Percentiles rank a stretch among this genome's conserved stretches.
phyloP scores from a whole-genome alignment of 192 early-diverging fungal species.

The Entomortierella beljakovae region DNA sequence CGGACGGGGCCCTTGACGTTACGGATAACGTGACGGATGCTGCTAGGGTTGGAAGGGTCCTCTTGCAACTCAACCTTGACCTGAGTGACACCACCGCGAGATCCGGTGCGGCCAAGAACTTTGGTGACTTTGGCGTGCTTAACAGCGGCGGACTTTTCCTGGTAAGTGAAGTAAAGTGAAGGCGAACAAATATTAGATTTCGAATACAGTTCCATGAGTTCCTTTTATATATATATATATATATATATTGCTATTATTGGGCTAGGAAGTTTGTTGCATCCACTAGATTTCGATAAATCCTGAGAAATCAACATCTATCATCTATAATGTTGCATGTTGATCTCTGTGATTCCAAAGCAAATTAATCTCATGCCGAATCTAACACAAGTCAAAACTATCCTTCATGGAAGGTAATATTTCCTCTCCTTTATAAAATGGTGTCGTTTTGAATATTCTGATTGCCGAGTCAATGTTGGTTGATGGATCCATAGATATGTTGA shows the following conservation, averaged over 20 bases:
- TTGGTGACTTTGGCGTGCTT: conserved; percentile 97
- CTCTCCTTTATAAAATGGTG: too few species aligned
- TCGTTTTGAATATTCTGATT: neutral
- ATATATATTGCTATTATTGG: neutral
- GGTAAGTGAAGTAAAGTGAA: neutral
- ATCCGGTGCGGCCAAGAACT: conserved; percentile 99
- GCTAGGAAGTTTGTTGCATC: neutral
- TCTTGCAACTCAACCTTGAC: conserved; percentile 99
- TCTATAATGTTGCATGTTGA: neutral
- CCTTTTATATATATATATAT: neutral
- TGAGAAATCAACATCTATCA: neutral
- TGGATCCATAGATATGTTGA: conserved; percentile 16
- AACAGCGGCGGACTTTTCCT: conserved; percentile 59
- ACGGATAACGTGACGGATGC: conserved; percentile 94
- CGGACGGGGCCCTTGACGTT: conserved; percentile 99
- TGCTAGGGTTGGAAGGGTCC: conserved; percentile 73
- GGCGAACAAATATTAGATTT: neutral
- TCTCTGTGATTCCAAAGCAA: too few species aligned
- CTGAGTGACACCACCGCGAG: conserved; percentile 99
- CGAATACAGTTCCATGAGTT: neutral
- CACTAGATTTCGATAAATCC: neutral
- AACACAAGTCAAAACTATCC: neutral
- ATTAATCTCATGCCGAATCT: too few species aligned
- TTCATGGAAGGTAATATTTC: too few species aligned
- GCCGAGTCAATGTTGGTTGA: neutral